Conservation (phyloP, 2,329 filamentous ascomycete genomes). For the Bipolaris zeicola region DNA sequence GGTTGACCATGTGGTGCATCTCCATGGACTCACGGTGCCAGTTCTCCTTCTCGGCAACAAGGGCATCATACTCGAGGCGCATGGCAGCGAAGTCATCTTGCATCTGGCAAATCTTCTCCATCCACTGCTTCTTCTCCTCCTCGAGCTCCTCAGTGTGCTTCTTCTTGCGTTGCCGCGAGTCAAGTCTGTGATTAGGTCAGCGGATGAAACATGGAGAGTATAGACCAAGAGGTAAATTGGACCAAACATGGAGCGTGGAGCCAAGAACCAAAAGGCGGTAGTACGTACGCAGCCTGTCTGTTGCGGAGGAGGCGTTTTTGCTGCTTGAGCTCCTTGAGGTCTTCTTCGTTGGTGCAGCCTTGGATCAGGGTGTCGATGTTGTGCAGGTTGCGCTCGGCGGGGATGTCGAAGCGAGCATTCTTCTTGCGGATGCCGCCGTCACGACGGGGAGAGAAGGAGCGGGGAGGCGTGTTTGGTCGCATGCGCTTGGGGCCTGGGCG, state of each 20-base stretch:
- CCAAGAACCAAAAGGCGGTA: slow-evolving; percentile 53
- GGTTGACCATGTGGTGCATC: slow-evolving; percentile 75
- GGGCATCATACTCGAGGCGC: slow-evolving; percentile 63
- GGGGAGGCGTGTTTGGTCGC: slow-evolving; percentile 70
- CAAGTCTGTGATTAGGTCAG: slow-evolving; percentile 67
- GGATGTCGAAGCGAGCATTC: slow-evolving; percentile 97
- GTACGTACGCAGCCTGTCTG: slow-evolving; percentile 86
- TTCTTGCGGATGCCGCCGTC: slow-evolving; percentile 96
- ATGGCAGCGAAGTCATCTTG: slow-evolving; percentile 77
- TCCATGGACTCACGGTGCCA: slow-evolving; percentile 75
- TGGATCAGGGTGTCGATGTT: slow-evolving; percentile 95
- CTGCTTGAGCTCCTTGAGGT: slow-evolving; percentile 98
- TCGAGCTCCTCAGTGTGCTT: slow-evolving; percentile 96
- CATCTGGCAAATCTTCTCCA: slow-evolving; percentile 73
- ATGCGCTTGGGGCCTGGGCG: slow-evolving; percentile 60
- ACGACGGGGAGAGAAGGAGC: slow-evolving; percentile 75
- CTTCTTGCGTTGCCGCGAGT: slow-evolving; percentile 97
- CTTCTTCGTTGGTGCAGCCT: slow-evolving; percentile 84
- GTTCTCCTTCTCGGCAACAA: slow-evolving; percentile 64
- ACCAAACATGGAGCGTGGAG: slow-evolving; percentile 38
- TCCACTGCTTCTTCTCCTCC: slow-evolving; percentile 93
- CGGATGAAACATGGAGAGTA: slow-evolving; percentile 33
- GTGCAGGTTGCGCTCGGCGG: slow-evolving; percentile 86
- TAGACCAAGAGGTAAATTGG: slow-evolving; percentile 40
- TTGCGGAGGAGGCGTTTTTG: slow-evolving; percentile 95